Evolutionary conservation across 768 basidiomycete species (phyloP), one percentile per base, ranked within the genome.

Genomic region (Pilatotrama ljubarskyi): DNA sequence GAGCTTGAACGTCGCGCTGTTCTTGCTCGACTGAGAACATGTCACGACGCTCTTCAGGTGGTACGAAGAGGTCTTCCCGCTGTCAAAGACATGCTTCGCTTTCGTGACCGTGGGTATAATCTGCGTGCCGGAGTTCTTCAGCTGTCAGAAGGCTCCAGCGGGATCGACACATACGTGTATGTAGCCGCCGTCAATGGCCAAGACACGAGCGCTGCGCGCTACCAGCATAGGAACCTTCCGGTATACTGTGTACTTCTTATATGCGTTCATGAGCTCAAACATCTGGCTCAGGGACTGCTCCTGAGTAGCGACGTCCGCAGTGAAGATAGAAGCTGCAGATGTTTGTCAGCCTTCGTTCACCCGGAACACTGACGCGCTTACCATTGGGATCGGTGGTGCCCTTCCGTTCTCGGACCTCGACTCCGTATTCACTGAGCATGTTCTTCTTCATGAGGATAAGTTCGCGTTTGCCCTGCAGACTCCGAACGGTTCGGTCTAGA

Each of bases 161-260:
- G 11, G 38, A 2, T 6, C 22, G 14, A 47, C 47, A 71, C 83
- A 61, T 59, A 93, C 92, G 70, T 95, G 92, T 36, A 97, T 86
- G 67, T 98, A 98, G 64, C 87, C 91, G 3, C 95, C 95, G 72
- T 99, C 97, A 62, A 98, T 92, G 14, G 96, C 95, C 1, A 99
- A 82, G 1, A 87, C 86, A 5, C 95, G 86, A 70, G 96, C 93
- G 66, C 95, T 94, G 20, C 93, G 84, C 3, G 91, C 87, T 47
- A 98, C 87, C 24, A 93, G 77, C 90, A 95, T 96, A 2, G 95
- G 94, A 73, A 96, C 85, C 75, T 96, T 98, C 48, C 96, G 88
- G 70, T 91, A 92, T 17, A 99, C 91, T 0, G 85, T 90, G 67
- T 87, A 99, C 82, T 91, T 90, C 92, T 92, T 94, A 76, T 98